Evolutionary conservation across 2,329 filamentous ascomycete species (phyloP).

Genomic region (Diaporthe eres): DNA sequence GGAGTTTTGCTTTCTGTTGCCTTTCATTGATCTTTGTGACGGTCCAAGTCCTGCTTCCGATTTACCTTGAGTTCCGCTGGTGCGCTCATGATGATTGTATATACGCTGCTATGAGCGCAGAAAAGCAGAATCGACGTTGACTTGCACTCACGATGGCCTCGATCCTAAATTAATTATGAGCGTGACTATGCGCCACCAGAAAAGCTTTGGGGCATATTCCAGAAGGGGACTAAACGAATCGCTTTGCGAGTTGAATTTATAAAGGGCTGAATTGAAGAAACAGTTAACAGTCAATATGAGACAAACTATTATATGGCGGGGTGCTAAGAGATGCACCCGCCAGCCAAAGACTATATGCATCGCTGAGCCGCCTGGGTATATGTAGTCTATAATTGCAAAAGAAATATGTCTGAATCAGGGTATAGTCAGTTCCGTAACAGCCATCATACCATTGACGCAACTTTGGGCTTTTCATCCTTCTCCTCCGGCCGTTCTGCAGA

Average conservation of each 20-base stretch:
- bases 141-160: neutral
- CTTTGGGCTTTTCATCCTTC: neutral
- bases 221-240: neutral
- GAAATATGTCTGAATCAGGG: neutral
- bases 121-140: slow-evolving; percentile 25
- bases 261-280: neutral
- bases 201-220: too few relatives aligned
- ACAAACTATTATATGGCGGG: neutral
- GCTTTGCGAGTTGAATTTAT: neutral
- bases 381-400: neutral
- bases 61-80: slow-evolving; percentile 16
- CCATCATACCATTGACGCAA: neutral
- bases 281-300: neutral
- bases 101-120: slow-evolving; percentile 34
- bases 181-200: neutral
- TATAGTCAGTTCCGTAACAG: neutral
- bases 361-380: neutral
- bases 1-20: slow-evolving; percentile 33
- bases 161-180: neutral
- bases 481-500: neutral
- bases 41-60: slow-evolving; percentile 2
- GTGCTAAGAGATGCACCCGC: neutral
- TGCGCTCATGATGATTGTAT: slow-evolving; percentile 33
- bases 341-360: neutral
- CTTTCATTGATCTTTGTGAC: slow-evolving; percentile 27